Evolutionary conservation across 2,329 filamentous ascomycete species (phyloP).

Genomic region (Davidsoniella eucalypti): DNA sequence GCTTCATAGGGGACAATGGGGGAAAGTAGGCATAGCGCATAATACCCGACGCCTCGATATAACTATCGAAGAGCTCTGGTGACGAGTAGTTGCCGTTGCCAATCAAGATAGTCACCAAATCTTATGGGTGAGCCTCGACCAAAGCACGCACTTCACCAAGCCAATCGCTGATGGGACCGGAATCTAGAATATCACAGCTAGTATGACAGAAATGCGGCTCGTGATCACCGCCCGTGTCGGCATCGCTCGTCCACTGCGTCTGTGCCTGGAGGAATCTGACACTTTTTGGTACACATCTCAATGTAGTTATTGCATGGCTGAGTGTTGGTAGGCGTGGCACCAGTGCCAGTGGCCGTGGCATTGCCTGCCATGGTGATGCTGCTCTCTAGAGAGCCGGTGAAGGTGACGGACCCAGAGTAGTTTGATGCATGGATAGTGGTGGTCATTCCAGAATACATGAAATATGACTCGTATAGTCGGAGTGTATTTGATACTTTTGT

Average conservation of each 20-base stretch:
- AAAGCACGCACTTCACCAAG: slow-evolving; percentile 52
- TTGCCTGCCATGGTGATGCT: slow-evolving; percentile 24
- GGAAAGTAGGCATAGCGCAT: slow-evolving; percentile 59
- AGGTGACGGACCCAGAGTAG: slow-evolving; percentile 21
- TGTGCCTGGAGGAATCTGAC: slow-evolving; percentile 47
- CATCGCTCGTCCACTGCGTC: slow-evolving; percentile 40
- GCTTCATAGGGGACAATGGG: slow-evolving; percentile 49
- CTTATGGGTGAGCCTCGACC: slow-evolving; percentile 64
- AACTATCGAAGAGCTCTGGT: slow-evolving; percentile 45
- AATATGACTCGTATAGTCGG: slow-evolving; percentile 26
- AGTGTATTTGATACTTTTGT: no score
- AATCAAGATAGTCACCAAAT: slow-evolving; percentile 74
- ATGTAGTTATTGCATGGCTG: slow-evolving; percentile 64
- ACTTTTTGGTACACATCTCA: slow-evolving; percentile 60
- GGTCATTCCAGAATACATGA: slow-evolving; percentile 19
- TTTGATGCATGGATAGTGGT: slow-evolving; percentile 16
- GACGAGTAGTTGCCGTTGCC: slow-evolving; percentile 63
- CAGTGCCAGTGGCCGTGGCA: slow-evolving; percentile 25
- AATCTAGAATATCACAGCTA: slow-evolving; percentile 65
- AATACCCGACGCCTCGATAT: slow-evolving; percentile 57
- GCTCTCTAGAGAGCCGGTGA: slow-evolving; percentile 29
- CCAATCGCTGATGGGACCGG: slow-evolving; percentile 60
- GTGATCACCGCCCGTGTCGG: slow-evolving; percentile 23
- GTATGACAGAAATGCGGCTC: slow-evolving; percentile 69
- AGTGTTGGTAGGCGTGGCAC: slow-evolving; percentile 45